Conservation (phyloP, 2,329 filamentous ascomycete genomes). For the Fusarium brevicatenulatum region DNA sequence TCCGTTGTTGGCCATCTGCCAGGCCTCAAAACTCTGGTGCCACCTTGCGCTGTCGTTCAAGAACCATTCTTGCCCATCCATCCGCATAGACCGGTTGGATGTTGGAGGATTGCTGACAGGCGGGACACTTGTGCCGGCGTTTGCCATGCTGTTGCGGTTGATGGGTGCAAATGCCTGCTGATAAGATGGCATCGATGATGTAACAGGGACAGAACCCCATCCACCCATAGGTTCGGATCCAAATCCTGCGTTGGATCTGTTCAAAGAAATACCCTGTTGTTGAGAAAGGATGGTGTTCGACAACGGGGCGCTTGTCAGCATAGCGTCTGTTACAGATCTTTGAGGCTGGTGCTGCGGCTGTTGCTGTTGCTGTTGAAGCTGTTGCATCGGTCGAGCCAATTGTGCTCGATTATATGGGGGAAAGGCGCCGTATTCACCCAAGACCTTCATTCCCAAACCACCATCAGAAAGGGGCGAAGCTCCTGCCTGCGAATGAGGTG, state of each 20-base stretch:
- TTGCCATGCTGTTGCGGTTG: constrained; percentile 26
- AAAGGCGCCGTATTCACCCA: constrained; percentile 50
- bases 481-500: constrained; percentile 55
- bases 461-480: constrained; percentile 48
- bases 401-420: constrained; percentile 48
- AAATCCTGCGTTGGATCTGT: constrained; percentile 36
- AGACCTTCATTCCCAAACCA: constrained; percentile 32
- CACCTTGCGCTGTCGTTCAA: constrained; percentile 66
- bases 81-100: constrained; percentile 43
- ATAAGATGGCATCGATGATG: constrained; percentile 35
- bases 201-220: constrained; percentile 40
- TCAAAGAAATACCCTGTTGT: constrained; percentile 36
- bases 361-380: constrained; percentile 2
- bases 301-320: constrained; percentile 26
- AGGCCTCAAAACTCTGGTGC: constrained; percentile 67
- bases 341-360: constrained; percentile 23
- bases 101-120: constrained; percentile 37
- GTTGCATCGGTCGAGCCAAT: constrained; percentile 37
- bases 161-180: constrained; percentile 37
- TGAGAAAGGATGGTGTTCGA: constrained; percentile 20
- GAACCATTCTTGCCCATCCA: constrained; percentile 68
- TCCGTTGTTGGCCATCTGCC: constrained; percentile 54
- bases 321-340: constrained; percentile 19
- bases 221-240: constrained; percentile 39
- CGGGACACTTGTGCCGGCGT: constrained; percentile 19